Percentiles rank a stretch among this genome's conserved stretches.
These are phyloP conservation scores for Blastobotrys apis DNA, from an alignment of 1,139 yeast species.

Conservation along the genomic window DNA sequence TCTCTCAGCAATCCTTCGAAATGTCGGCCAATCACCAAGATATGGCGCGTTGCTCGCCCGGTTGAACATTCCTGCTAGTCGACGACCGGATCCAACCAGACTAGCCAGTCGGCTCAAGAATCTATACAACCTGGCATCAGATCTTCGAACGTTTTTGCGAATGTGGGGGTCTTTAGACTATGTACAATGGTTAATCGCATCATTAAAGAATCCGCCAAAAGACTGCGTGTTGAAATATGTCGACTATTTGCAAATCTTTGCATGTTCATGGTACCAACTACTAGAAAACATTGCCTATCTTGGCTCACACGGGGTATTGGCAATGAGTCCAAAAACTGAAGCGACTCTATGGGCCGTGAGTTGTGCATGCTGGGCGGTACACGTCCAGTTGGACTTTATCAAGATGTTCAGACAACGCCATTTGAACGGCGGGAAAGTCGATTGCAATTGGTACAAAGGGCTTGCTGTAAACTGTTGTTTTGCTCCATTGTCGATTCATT, in stretches of 20 bases:
- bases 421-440: conserved; percentile 13
- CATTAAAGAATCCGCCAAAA: conserved; percentile 24
- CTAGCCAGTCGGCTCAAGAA: conserved; percentile 25
- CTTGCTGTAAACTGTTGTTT: conserved; percentile 38
- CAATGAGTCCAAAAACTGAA: conserved; percentile 27
- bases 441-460: conserved; percentile 25
- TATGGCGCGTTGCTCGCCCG: conserved; percentile 9
- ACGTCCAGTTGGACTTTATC: conserved; percentile 37
- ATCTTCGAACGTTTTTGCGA: conserved; percentile 39
- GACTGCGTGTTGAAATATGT: conserved; percentile 18
- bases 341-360: conserved; percentile 38
- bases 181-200: conserved; percentile 36
- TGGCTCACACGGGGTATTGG: conserved; percentile 37
- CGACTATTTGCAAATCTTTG: conserved; percentile 35
- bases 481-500: conserved; percentile 42
- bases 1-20: conserved; percentile 25
- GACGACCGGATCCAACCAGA: conserved; percentile 12
- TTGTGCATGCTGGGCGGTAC: conserved; percentile 41
- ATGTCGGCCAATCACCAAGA: conserved; percentile 14
- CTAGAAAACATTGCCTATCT: conserved; percentile 42
- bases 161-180: conserved; percentile 38
- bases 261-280: conserved; percentile 38
- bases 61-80: too few species aligned
- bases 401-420: conserved; percentile 19
- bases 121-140: conserved; percentile 35